Conservation (phyloP, 306 rosid species). For the Glycine latifolia region DNA sequence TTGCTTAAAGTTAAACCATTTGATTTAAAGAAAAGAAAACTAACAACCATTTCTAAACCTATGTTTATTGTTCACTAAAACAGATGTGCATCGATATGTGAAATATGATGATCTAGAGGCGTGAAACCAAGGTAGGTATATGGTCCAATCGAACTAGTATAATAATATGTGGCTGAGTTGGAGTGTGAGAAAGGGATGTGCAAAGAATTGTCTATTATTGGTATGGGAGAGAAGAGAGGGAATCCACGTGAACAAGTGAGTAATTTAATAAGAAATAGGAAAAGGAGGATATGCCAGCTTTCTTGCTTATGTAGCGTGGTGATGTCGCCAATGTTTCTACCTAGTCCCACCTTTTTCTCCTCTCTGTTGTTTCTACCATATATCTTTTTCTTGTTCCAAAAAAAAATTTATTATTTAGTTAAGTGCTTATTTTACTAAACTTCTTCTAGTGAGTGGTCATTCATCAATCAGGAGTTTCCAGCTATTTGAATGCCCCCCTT, state of each 20-base stretch:
- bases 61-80: constrained; percentile 33
- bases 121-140: constrained; percentile 47
- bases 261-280: constrained; percentile 45
- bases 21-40: constrained; percentile 31
- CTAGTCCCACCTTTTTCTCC: constrained; percentile 40
- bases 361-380: constrained; percentile 18
- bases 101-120: neutral
- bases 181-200: constrained; percentile 56
- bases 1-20: constrained; percentile 48
- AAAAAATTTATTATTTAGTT: neutral
- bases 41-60: neutral
- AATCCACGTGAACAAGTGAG: constrained; percentile 69
- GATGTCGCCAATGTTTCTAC: constrained; percentile 55
- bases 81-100: constrained; percentile 36
- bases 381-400: neutral
- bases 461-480: constrained; percentile 29
- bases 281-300: constrained; percentile 69
- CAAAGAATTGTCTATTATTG: constrained; percentile 49
- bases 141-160: constrained; percentile 49
- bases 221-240: constrained; percentile 49
- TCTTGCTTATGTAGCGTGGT: constrained; percentile 56
- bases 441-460: neutral
- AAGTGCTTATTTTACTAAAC: constrained; percentile 19
- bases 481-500: neutral
- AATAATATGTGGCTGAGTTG: constrained; percentile 50